Base-by-base conservation (phyloP, 495 filamentous ascomycete species). In the Podospora fimiseda region DNA sequence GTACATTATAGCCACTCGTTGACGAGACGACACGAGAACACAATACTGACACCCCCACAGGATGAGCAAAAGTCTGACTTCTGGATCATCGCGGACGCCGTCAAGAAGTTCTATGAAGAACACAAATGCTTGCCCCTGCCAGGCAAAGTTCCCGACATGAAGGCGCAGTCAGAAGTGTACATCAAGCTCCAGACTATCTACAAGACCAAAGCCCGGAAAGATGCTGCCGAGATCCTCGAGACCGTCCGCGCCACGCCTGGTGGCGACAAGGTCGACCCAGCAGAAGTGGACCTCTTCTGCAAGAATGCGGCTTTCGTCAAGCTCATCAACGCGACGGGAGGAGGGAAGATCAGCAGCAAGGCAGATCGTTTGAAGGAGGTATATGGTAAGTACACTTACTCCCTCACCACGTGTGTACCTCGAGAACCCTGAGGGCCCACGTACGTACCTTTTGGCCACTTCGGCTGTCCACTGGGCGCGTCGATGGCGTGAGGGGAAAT, bases 61-160 rank as follows among this genome's bases (percentile, higher is more conserved):
- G 58, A 58, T 41, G 72, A 75, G 58, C 58, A 69, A 48, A 69
- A 69, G 22, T 71, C 81, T 8, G 67, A 70, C 45, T 99, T 97
- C 73, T 99, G 93, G 93, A 67, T 95, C 53, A 91, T 96, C 60
- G 88, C 90, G 8, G 75, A 84, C 56, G 92, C 91, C 2, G 76
- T 97, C 56, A 78, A 77, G 36, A 58, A 75, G 24, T 99, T 97
- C 70, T 83, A 92, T 62, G 64, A 70, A 11, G 77, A 75, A 48
- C 82, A 95, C 60, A 70, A 74, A 16, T 77, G 82, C 37, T 79
- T 97, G 5, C 93, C 93, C 16, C 72, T 99, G 0, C 87, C 90
- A 2, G 94, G 93, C 42, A 83, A 85, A 16, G 75, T 97, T 13
- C 94, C 93, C 5, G 93, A 99, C 70, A 99, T 99, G 93, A 99